Evolutionary conservation across 345 rosid species (phyloP).

Genomic region (Citrus trifoliata): DNA sequence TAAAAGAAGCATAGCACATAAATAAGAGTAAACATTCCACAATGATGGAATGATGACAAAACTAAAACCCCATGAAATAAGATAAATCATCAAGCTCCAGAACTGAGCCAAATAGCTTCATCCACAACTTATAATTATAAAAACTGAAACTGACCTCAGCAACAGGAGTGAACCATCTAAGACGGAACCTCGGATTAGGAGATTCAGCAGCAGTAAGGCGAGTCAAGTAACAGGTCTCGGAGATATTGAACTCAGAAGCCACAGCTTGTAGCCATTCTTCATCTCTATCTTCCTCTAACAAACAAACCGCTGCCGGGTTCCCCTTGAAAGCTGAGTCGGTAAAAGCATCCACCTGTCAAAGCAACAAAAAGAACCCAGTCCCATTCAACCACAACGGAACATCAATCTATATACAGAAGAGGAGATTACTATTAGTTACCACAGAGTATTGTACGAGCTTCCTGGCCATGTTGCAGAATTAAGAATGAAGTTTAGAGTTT

Average conservation of each 20-base stretch:
- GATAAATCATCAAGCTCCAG: neutral
- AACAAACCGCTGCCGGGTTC: conserved; percentile 82
- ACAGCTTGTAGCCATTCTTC: conserved; percentile 66
- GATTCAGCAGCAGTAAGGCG: conserved; percentile 9
- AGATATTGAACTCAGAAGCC: conserved; percentile 55
- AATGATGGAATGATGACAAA: no score
- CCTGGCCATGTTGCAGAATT: conserved; percentile 25
- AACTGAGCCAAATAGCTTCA: neutral
- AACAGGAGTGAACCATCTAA: conserved; percentile 68
- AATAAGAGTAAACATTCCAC: no score
- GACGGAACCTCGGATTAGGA: conserved; percentile 38
- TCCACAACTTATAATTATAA: no score
- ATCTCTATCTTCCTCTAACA: conserved; percentile 59
- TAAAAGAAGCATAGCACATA: no score
- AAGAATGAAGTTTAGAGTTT: no score
- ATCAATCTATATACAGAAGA: neutral
- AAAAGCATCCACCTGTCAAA: conserved; percentile 66
- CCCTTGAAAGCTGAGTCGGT: conserved; percentile 70
- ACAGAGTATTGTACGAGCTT: conserved; percentile 41
- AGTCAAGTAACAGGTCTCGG: conserved; percentile 51
- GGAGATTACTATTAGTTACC: conserved; percentile 14
- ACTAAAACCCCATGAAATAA: neutral
- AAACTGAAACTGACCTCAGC: conserved; percentile 31
- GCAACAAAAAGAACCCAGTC: neutral
- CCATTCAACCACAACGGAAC: neutral